Percentiles rank a stretch among this genome's conserved stretches.
Conservation (phyloP, 1,139 yeast genomes). For the Keqinozyma sinolaborantium region DNA sequence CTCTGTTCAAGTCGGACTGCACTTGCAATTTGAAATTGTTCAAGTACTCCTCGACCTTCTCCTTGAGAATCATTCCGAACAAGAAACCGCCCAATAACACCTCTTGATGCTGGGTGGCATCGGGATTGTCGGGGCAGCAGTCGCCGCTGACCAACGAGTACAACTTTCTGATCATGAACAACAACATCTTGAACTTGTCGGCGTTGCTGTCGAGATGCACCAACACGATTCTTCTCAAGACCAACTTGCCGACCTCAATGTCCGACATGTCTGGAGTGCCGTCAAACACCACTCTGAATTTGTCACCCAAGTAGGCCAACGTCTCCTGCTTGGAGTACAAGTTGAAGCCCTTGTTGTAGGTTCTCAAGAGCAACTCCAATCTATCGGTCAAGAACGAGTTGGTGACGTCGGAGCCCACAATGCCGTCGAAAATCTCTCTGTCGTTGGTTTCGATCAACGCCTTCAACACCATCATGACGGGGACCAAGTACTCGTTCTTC, state of each 20-base stretch:
- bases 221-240: constrained; percentile 76
- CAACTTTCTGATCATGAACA: constrained; percentile 93
- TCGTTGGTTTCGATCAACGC: constrained; percentile 90
- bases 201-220: constrained; percentile 73
- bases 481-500: constrained; percentile 90
- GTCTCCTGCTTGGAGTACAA: constrained; percentile 83
- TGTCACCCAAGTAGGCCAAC: constrained; percentile 90
- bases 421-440: constrained; percentile 92
- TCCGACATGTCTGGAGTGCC: constrained; percentile 87
- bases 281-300: constrained; percentile 89
- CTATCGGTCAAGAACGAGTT: constrained; percentile 98
- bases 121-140: constrained; percentile 97
- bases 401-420: constrained; percentile 80
- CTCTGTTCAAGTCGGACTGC: constrained; percentile 77
- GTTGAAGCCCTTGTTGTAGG: constrained; percentile 70
- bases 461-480: constrained; percentile 88
- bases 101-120: constrained; percentile 99
- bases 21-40: constrained; percentile 70
- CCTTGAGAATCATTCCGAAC: constrained; percentile 95
- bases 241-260: constrained; percentile 85
- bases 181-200: constrained; percentile 81
- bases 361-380: constrained; percentile 85
- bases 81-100: constrained; percentile 92
- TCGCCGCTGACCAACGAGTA: constrained; percentile 96
- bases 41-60: constrained; percentile 91